Base-by-base conservation (phyloP, 2,329 filamentous ascomycete species). In the Alternaria novae-zelandiae region DNA sequence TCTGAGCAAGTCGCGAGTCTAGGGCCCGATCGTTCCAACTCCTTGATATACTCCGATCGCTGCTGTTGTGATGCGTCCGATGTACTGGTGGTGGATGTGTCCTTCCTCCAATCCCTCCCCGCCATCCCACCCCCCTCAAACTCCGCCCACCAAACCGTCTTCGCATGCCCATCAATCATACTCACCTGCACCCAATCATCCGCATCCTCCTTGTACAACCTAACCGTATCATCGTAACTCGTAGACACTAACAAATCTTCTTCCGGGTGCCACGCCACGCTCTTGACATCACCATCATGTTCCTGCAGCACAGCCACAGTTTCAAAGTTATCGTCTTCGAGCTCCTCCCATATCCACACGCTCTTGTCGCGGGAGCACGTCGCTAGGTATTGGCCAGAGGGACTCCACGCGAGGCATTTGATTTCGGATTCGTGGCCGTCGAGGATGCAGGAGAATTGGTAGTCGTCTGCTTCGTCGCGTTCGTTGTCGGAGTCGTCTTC, bases 271-370 rank as follows among this genome's bases (percentile, higher is more conserved):
- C 96, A 99, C 3, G 90, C 88, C 2, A 99, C 92, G 68, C 90
- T 93, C 80, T 99, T 99, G 70, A 99, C 94, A 81, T 99, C 96
- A 21, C 92, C 94, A 50, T 94, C 91, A 78, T 99, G 96, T 81
- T 98, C 96, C 80, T 92, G 93, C 74, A 98, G 86, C 57, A 98
- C 95, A 0, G 95, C 96, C 15, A 98, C 90, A 2, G 96, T 98
- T 85, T 99, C 96, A 84, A 94, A 98, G 78, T 98, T 96, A 78
- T 97, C 95, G 59, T 97, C 94, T 15, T 90, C 91, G 57, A 97
- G 87, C 78, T 98, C 96, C 81, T 99, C 96, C 96, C 96, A 99
- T 72, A 99, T 93, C 96, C 96, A 99, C 17, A 98, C 93, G 15
- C 89, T 91, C 83, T 98, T 98, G 79, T 99, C 96, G 53, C 96